These are phyloP conservation scores for Fraxinus angustifolia DNA, from an alignment of 305 asterid genomes.

Conservation along the genomic window DNA sequence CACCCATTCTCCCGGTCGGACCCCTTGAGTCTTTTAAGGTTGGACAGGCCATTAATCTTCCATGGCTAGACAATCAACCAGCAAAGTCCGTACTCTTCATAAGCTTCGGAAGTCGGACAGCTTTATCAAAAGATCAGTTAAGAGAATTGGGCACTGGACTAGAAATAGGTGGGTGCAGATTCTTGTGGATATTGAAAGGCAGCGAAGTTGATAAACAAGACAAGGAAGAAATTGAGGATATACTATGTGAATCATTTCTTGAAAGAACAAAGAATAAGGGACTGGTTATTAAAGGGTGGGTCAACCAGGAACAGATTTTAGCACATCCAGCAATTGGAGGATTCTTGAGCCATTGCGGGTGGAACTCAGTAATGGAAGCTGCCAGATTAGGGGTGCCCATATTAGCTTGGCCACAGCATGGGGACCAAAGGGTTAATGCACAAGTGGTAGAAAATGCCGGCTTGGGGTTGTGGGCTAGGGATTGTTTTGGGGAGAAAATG, in stretches of 20 bases:
- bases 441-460: conserved; percentile 50
- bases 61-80: conserved; percentile 54
- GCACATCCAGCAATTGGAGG: conserved; percentile 52
- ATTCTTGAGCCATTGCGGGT: conserved; percentile 56
- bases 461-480: conserved; percentile 52
- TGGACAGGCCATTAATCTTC: conserved; percentile 9
- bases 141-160: conserved; percentile 40
- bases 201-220: conserved; percentile 44
- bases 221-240: conserved; percentile 24
- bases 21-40: conserved; percentile 34
- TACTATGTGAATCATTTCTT: conserved; percentile 34
- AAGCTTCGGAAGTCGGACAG: conserved; percentile 54
- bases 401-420: conserved; percentile 60
- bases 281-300: conserved; percentile 40
- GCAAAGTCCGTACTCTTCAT: conserved; percentile 43
- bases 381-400: conserved; percentile 51
- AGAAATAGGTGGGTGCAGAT: conserved; percentile 34
- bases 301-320: conserved; percentile 41
- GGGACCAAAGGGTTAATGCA: conserved; percentile 54
- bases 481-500: conserved; percentile 42
- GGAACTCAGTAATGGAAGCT: conserved; percentile 62
- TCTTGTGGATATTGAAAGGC: conserved; percentile 49
- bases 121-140: conserved; percentile 34
- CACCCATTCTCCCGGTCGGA: conserved; percentile 47
- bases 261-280: conserved; percentile 36